Base-by-base conservation (phyloP, 495 filamentous ascomycete genomes). In the Penicillium malachiteum region DNA sequence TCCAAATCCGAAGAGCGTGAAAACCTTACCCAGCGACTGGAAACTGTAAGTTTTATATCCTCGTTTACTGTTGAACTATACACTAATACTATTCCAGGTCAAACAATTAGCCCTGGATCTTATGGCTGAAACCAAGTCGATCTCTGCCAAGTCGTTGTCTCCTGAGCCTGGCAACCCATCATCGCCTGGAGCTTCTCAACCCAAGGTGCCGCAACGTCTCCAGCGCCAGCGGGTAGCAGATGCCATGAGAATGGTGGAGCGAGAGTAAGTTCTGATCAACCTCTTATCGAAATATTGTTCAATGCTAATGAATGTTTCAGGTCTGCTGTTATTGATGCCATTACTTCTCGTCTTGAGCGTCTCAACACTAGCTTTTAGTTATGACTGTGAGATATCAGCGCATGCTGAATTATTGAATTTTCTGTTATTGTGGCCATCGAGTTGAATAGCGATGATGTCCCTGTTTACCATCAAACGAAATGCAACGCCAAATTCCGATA, bases 171-270 rank as follows among this genome's bases (percentile, higher is more conserved):
- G 64, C 21, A 73, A 54, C 30, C 65, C 71, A 14, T 60, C 60
- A 8, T 67, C 68, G 56, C 68, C 71, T 21, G 42, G 59, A 44
- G 56, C 62, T 18, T 49, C 57, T 35, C 68, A 71, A 12, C 68
- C 73, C 13, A 71, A 78, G 72, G 84, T 92, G 42, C 87, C 88
- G 7, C 76, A 84, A 44, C 83, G 86, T 41, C 72, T 91, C 39
- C 80, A 88, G 56, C 84, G 81, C 53, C 82, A 80, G 26, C 89
- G 87, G 74, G 69, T 89, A 55, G 75, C 76, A 13, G 84, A 90
- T 69, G 83, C 89, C 10, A 87, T 87, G 78, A 73, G 72, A 51
- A 77, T 91, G 68, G 75, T 92, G 58, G 87, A 90, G 39, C 75
- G 88, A 68, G 87, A 92, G 78, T 79, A 46, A 52, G 78, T 73